Base-by-base conservation (phyloP, 2,329 filamentous ascomycete genomes). In the Rosellinia necatrix region DNA sequence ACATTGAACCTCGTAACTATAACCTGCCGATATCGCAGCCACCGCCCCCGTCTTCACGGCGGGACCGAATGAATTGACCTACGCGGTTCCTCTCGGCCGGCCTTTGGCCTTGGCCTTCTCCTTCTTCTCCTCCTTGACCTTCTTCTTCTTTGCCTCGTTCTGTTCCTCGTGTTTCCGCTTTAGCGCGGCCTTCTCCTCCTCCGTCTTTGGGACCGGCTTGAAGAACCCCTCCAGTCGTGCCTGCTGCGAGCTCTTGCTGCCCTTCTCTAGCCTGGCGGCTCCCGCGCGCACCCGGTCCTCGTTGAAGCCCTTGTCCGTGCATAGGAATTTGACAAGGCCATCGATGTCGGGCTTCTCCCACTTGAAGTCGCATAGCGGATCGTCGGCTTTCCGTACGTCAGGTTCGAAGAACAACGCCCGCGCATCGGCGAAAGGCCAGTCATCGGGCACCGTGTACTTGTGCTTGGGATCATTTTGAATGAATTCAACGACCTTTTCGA, bases 141-240 rank as follows among this genome's bases (percentile, higher is more conserved):
- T 96, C 83, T 97, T 97, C 79, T 93, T 97, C 75, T 91, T 92
- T 66, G 92, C 89, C 67, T 92, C 92, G 27, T 91, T 81, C 78
- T 96, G 96, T 76, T 92, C 90, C 49, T 97, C 93, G 32, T 94
- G 82, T 79, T 97, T 99, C 64, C 94, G 84, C 83, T 99, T 99
- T 69, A 96, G 78, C 37, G 75, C 86, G 50, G 88, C 88, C 75
- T 93, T 90, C 76, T 99, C 87, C 62, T 87, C 89, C 0, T 92
- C 90, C 0, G 92, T 91, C 79, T 93, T 96, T 59, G 91, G 89
- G 13, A 96, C 76, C 1, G 91, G 87, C 78, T 96, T 97, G 82
- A 99, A 99, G 78, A 99, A 99, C 0, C 94, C 94, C 71, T 97
- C 93, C 1, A 99, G 78, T 19, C 94, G 84, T 24, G 90, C 88